phyloP scores from a whole-genome alignment of 257 asterid genomes.

The Nyctanthes arbortristis region DNA sequence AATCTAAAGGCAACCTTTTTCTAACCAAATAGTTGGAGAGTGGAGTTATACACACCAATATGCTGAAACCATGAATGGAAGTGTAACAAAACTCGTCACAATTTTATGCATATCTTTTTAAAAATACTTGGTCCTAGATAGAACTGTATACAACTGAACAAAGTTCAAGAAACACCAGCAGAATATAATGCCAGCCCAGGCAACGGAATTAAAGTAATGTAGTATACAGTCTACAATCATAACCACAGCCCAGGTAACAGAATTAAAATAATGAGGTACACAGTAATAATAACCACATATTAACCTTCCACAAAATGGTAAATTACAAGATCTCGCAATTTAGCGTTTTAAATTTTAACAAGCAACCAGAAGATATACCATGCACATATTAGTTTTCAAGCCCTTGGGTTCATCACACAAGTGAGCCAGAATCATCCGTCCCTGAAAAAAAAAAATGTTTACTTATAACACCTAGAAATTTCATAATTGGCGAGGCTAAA shows the following conservation, averaged over 20 bases:
- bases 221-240: neutral
- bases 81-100: no score
- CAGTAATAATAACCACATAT: neutral
- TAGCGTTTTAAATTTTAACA: conserved; percentile 1
- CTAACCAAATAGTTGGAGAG: neutral
- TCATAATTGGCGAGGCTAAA: no score
- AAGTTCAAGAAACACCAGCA: neutral
- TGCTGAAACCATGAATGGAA: neutral
- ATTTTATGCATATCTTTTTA: no score
- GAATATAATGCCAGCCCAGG: neutral
- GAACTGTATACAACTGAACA: no score
- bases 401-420: conserved; percentile 98
- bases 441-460: conserved; percentile 56
- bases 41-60: neutral
- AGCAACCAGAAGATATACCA: conserved; percentile 47
- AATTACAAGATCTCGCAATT: neutral
- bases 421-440: conserved; percentile 92
- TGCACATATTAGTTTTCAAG: conserved; percentile 93
- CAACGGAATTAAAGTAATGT: neutral
- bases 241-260: neutral
- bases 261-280: neutral
- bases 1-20: neutral
- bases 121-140: no score
- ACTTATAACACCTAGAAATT: conserved; percentile 28
- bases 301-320: neutral